phyloP scores from a whole-genome alignment of 352 stramenopile genomes.

The Phytophthora cactorum region DNA sequence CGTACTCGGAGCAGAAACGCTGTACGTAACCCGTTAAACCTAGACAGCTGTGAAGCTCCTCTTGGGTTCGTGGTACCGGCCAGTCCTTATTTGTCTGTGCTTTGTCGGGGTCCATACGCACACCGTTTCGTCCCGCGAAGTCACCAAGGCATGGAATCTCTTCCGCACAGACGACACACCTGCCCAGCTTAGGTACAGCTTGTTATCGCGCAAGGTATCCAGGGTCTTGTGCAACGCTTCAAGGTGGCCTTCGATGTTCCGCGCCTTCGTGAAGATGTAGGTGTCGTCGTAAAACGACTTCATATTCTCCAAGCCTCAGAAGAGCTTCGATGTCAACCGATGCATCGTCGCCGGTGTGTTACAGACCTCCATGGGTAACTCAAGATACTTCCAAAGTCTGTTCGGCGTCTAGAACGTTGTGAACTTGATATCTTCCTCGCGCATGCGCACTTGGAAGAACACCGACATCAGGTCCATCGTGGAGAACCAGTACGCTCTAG shows the following conservation, averaged over 20 bases:
- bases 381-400: slow-evolving; percentile 12
- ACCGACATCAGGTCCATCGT: not conserved
- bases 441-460: not conserved
- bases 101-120: slow-evolving; percentile 12
- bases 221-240: slow-evolving; percentile 2
- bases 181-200: slow-evolving; percentile 18
- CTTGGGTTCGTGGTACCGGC: not conserved
- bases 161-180: slow-evolving; percentile 5
- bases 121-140: slow-evolving; percentile 5
- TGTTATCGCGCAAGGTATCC: slow-evolving; percentile 5
- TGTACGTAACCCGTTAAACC: not conserved
- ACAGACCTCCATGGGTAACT: slow-evolving; percentile 6
- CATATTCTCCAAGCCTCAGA: not conserved
- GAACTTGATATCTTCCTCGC: not conserved
- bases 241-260: slow-evolving; percentile 2
- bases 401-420: slow-evolving; percentile 4
- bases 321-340: slow-evolving; percentile 9
- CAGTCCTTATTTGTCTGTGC: slow-evolving; percentile 11
- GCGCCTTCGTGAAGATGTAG: slow-evolving; percentile 3
- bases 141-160: slow-evolving; percentile 6
- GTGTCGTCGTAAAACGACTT: slow-evolving; percentile 14
- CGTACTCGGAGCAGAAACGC: slow-evolving; percentile 5
- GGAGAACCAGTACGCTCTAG: not conserved
- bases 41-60: slow-evolving; percentile 7
- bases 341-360: slow-evolving; percentile 6